phyloP scores from a whole-genome alignment of 2,329 filamentous ascomycete genomes.

The Chaetothyriales sp. region DNA sequence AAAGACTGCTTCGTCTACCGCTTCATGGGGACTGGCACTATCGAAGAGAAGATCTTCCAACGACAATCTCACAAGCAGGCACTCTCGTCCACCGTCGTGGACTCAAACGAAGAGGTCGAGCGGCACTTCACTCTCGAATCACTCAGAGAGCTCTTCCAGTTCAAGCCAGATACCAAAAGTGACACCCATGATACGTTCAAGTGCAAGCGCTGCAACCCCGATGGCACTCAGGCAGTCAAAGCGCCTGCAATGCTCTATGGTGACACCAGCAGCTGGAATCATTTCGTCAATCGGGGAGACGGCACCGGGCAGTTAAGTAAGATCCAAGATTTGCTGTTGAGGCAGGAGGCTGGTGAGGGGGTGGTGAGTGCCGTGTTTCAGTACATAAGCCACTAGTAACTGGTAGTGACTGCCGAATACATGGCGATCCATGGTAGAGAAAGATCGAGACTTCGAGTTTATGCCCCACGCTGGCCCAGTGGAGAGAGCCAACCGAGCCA shows the following conservation, averaged over 20 bases:
- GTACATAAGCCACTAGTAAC: slow-evolving; percentile 73
- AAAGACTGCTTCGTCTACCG: slow-evolving; percentile 99
- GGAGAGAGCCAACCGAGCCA: too few species aligned
- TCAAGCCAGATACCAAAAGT: slow-evolving; percentile 66
- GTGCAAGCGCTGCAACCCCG: slow-evolving; percentile 83
- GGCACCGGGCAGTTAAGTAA: slow-evolving; percentile 49
- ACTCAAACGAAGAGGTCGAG: slow-evolving; percentile 92
- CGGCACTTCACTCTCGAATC: slow-evolving; percentile 89
- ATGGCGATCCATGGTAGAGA: too few species aligned
- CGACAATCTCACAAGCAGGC: slow-evolving; percentile 97
- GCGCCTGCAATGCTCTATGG: slow-evolving; percentile 92
- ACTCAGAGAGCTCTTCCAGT: slow-evolving; percentile 86
- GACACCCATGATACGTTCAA: slow-evolving; percentile 99
- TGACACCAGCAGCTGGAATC: slow-evolving; percentile 98
- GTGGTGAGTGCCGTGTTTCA: slow-evolving; percentile 94
- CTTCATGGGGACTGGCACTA: slow-evolving; percentile 96
- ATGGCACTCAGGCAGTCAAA: slow-evolving; percentile 77
- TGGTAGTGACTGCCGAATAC: too few species aligned
- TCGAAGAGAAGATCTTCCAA: slow-evolving; percentile 99
- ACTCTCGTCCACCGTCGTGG: slow-evolving; percentile 87
- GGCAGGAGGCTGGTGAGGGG: slow-evolving; percentile 65
- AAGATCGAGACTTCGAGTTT: too few species aligned
- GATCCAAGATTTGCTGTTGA: slow-evolving; percentile 81
- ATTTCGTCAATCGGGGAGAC: slow-evolving; percentile 68
- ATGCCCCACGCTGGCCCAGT: too few species aligned